These are phyloP conservation scores for Gnetum montanum DNA, from an alignment of 75 land plant species.

Conservation along the genomic window DNA sequence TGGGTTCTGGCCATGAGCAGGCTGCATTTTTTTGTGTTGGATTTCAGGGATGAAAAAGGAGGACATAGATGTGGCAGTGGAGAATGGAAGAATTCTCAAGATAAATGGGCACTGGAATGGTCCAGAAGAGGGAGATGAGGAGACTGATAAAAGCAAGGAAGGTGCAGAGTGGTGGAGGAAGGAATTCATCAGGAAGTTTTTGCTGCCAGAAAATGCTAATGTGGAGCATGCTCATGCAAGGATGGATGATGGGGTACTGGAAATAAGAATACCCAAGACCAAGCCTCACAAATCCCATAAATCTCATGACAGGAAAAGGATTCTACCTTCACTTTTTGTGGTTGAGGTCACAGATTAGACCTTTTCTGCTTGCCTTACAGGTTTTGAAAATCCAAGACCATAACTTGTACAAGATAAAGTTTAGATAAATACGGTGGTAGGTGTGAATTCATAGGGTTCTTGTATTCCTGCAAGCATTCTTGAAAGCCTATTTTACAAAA, in stretches of 20 bases:
- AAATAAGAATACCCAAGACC: slow-evolving; percentile 1
- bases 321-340: not conserved
- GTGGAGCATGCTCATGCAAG: slow-evolving; percentile 5
- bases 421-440: no score
- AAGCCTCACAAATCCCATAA: no score
- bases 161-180: slow-evolving; percentile 4
- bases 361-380: no score
- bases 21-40: no score
- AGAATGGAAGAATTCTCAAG: not conserved
- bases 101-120: slow-evolving; percentile 2
- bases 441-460: no score
- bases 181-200: slow-evolving; percentile 3
- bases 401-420: no score
- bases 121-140: not conserved
- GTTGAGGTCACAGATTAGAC: slow-evolving; percentile 3
- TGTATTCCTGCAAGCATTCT: no score
- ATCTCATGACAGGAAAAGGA: not conserved
- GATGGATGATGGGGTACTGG: slow-evolving; percentile 6
- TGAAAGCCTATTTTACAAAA: no score
- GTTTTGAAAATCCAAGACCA: no score
- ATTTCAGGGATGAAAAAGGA: no score
- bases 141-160: not conserved
- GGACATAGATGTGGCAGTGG: slow-evolving; percentile 3
- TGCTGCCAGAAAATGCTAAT: not conserved
- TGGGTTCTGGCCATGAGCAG: no score